These are phyloP conservation scores for Hibiscus mutabilis DNA, from an alignment of 345 rosid species.

Conservation along the genomic window DNA sequence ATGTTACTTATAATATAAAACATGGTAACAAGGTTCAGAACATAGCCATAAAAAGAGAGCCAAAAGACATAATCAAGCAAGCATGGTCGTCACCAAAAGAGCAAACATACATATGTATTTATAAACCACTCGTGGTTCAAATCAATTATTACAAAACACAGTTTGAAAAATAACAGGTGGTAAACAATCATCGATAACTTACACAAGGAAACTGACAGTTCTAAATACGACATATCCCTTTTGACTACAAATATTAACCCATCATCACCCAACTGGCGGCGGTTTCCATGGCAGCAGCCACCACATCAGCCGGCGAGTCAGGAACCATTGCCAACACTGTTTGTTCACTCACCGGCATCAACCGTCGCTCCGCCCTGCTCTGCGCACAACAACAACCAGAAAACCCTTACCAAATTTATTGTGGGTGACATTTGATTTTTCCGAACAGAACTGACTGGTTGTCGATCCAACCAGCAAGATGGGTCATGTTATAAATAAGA, in stretches of 20 bases:
- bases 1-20: no score
- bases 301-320: neutral
- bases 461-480: neutral
- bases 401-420: neutral
- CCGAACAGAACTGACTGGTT: neutral
- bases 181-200: no score
- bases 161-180: no score
- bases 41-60: no score
- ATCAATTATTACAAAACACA: no score
- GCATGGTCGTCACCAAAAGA: no score
- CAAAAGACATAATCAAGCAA: no score
- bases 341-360: neutral
- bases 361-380: neutral
- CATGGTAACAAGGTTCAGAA: no score
- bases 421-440: neutral
- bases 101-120: no score
- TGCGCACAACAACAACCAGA: neutral
- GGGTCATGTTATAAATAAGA: neutral
- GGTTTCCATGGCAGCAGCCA: neutral
- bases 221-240: neutral
- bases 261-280: neutral
- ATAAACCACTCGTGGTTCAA: no score
- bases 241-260: neutral
- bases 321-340: neutral
- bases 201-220: neutral